These are phyloP conservation scores for Epichloe uncinata DNA, from an alignment of 2,329 filamentous ascomycete genomes.

Conservation along the genomic window DNA sequence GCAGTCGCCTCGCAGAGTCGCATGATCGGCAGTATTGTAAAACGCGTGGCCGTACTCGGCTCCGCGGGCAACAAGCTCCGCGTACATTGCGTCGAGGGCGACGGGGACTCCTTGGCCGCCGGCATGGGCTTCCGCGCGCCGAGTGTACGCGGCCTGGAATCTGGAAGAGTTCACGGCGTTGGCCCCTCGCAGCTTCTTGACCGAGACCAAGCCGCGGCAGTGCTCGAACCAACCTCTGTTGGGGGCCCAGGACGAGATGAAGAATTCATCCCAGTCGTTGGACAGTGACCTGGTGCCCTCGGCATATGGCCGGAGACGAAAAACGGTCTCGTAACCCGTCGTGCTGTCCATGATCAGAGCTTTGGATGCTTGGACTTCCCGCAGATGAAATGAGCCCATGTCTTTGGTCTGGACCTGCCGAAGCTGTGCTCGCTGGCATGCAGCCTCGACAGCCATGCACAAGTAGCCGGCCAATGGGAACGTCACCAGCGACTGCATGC, in stretches of 20 bases:
- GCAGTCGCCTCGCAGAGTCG: conserved; percentile 15
- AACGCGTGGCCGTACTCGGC: conserved; percentile 16
- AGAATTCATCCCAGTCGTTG: conserved; percentile 41
- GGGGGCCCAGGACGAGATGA: conserved; percentile 39
- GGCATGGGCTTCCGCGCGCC: neutral
- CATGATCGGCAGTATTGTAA: conserved; percentile 9
- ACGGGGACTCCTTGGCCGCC: conserved; percentile 3
- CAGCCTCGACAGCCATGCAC: conserved; percentile 37
- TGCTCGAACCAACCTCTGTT: conserved; percentile 44
- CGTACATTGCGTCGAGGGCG: conserved; percentile 12
- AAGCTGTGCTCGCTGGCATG: conserved; percentile 19
- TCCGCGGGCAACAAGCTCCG: conserved; percentile 12
- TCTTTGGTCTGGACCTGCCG: conserved; percentile 11
- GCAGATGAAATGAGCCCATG: conserved; percentile 10
- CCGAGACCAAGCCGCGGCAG: conserved; percentile 37
- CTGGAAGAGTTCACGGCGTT: conserved; percentile 11
- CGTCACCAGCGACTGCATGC: conserved; percentile 40
- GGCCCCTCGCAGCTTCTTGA: conserved; percentile 8
- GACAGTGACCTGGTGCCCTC: conserved; percentile 20
- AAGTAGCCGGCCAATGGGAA: conserved; percentile 42
- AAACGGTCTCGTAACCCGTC: conserved; percentile 13
- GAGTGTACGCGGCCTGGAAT: neutral
- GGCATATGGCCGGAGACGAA: conserved; percentile 13
- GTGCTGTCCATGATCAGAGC: conserved; percentile 15
- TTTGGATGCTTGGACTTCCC: conserved; percentile 16